Evolutionary conservation across 768 basidiomycete species (phyloP), one percentile per base, ranked within the genome.

Genomic region (Termitomyces eurrhizus): DNA sequence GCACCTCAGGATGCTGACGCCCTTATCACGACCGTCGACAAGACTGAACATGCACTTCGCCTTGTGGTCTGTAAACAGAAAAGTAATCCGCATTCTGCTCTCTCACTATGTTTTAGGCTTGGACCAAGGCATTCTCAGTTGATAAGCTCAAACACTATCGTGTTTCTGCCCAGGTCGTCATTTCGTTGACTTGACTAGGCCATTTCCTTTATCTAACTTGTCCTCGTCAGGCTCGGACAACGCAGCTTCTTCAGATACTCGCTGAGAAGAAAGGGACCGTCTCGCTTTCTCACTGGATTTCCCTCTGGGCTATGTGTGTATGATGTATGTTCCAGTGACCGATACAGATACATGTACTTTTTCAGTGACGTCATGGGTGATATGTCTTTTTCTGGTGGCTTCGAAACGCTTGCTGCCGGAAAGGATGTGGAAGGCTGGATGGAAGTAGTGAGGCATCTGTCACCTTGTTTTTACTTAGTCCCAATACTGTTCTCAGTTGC

Each of bases 361-460:
- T 42, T 1, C 26, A 70, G 69, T 56, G 68, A 70, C 55, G 55
- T 62, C n/a, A 70, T 69, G 65, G 69, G 69, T 24, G 69, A 70
- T 58, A 70, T 69, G 66, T 57, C 62, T 11, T 70, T 70, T 56
- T 67, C 66, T 21, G 69, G 69, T 16, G 69, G 69, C 3, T 69
- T 69, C 41, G 69, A 70, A 52, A 69, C 65, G 6, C 63, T 70
- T 52, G 56, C 44, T 21, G 66, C 61, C 6, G 69, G 64, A n/a
- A 55, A 64, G 41, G 69, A 70, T 53, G 56, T 32, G 9, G 69
- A 70, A 48, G 68, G 66, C 3, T 69, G 69, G 69, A 62, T 66
- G 63, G 65, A 70, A 61, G 45, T 66, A 49, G 66, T 66, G n/a
- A 61, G 63, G 4, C 6, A n/a, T 44, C 29, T 11, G 54, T 8